Conservation (phyloP, 805 yeast species). For the Candida sithepensis region DNA sequence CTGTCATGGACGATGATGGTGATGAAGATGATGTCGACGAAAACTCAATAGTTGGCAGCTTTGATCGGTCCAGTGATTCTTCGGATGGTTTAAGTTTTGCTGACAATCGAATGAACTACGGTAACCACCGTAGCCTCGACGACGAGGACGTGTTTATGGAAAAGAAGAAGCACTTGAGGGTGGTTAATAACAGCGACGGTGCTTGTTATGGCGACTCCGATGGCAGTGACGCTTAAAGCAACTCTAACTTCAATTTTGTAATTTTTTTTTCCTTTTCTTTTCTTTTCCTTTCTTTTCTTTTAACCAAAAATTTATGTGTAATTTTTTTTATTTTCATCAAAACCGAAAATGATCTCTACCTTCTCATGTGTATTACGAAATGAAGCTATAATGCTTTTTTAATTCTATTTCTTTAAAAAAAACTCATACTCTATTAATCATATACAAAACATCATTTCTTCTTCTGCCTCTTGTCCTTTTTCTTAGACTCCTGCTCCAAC, state of each 20-base stretch:
- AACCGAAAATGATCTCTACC: not conserved
- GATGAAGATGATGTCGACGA: too few relatives aligned
- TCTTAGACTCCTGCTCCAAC: slow-evolving; percentile 24
- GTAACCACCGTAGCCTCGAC: too few relatives aligned
- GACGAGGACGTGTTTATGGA: not conserved
- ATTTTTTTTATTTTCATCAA: too few relatives aligned
- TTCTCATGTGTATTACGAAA: not conserved
- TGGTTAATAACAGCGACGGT: slow-evolving; percentile 1
- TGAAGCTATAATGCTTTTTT: too few relatives aligned
- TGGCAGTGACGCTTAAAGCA: not conserved
- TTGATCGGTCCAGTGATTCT: too few relatives aligned
- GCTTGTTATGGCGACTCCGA: not conserved
- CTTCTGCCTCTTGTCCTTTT: slow-evolving; percentile 24
- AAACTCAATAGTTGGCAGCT: too few relatives aligned
- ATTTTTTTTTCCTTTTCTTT: not conserved
- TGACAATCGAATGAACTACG: too few relatives aligned
- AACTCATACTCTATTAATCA: not conserved
- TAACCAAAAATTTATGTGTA: too few relatives aligned
- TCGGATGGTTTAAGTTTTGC: too few relatives aligned
- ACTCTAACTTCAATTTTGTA: too few relatives aligned
- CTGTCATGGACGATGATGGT: too few relatives aligned
- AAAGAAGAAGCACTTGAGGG: slow-evolving; percentile 1
- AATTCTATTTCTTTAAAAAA: too few relatives aligned
- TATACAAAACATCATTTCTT: slow-evolving; percentile 4
- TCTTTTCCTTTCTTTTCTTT: not conserved